These are phyloP conservation scores for Chlorociboria aeruginascens DNA, from an alignment of 495 filamentous ascomycete genomes.

Conservation along the genomic window DNA sequence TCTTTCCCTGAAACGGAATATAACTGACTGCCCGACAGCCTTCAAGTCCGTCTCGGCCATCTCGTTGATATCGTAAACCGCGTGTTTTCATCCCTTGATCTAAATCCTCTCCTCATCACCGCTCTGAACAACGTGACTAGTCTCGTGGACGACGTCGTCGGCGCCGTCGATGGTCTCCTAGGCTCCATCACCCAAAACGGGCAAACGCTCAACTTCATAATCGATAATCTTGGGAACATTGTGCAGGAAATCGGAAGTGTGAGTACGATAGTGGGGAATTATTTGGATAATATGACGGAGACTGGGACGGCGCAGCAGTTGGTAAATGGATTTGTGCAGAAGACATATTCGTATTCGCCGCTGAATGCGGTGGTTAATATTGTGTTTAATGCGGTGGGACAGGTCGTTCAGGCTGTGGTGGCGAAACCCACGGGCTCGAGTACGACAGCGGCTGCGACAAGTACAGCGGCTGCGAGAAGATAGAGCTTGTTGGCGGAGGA, in stretches of 20 bases:
- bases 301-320: constrained; percentile 33
- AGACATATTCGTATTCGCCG: constrained; percentile 38
- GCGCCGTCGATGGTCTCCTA: constrained; percentile 40
- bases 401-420: too few species aligned
- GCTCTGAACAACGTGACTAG: constrained; percentile 37
- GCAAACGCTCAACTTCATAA: constrained; percentile 36
- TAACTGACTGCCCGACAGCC: not conserved
- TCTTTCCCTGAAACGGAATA: not conserved
- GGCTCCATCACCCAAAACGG: constrained; percentile 40
- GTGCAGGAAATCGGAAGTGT: constrained; percentile 37
- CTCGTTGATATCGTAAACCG: constrained; percentile 47
- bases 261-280: constrained; percentile 41
- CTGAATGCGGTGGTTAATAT: constrained; percentile 45
- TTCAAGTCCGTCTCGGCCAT: constrained; percentile 42
- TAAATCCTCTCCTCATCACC: constrained; percentile 45
- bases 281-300: constrained; percentile 42
- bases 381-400: constrained; percentile 25
- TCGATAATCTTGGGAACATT: constrained; percentile 49
- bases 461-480: too few species aligned
- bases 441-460: too few species aligned
- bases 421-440: too few species aligned
- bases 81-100: constrained; percentile 39
- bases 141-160: constrained; percentile 36
- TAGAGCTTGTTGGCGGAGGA: too few species aligned
- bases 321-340: constrained; percentile 37